Base-by-base conservation (phyloP, 2,329 filamentous ascomycete species). In the Podosphaera xanthii region DNA sequence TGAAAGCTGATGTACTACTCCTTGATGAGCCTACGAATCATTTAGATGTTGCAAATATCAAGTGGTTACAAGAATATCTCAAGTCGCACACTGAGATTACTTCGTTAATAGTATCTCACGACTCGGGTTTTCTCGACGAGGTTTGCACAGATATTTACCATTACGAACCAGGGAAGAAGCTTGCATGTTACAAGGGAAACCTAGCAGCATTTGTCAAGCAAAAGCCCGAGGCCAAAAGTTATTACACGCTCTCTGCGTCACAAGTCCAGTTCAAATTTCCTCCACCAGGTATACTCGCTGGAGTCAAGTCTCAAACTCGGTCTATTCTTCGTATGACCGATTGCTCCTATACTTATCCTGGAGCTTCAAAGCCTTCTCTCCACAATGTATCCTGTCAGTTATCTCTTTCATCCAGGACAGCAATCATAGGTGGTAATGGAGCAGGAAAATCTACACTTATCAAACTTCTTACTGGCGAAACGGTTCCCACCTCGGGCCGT, bases 11-110 rank as follows among this genome's bases (percentile, higher is more conserved):
- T 70, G 90, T 98, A 57, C 79, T 98, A 60, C 77, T 98, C 58
- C 82, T 98, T 60, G 92, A 98, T 78, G 92, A 98, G 80, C 92
- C 92, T 72, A 98, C 92, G 67, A 98, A 98, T 76, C 92, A 98
- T 74, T 77, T 98, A 70, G 92, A 98, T 71, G 90, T 97, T 67
- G 83, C 83, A 68, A 97, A 97, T 72, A 89, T 98, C 66, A 88
- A 86, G 65, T 98, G 92, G 92, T 74, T 98, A 55, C 85, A 96
- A 71, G 84, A 89, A 65, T 98, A 98, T 71, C 81, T 98, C 67
- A 94, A 94, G 78, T 79, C 79, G n/a, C 89, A 98, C 74, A 86
- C 87, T 4, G 87, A 97, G 57, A 97, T 97, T 69, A 98, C 92
- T 62, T 94, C 87, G 69, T 76, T 98, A 75, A 97, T 98, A 69